phyloP scores from a whole-genome alignment of 805 yeast species.

The Starmerella gropengiesseri region DNA sequence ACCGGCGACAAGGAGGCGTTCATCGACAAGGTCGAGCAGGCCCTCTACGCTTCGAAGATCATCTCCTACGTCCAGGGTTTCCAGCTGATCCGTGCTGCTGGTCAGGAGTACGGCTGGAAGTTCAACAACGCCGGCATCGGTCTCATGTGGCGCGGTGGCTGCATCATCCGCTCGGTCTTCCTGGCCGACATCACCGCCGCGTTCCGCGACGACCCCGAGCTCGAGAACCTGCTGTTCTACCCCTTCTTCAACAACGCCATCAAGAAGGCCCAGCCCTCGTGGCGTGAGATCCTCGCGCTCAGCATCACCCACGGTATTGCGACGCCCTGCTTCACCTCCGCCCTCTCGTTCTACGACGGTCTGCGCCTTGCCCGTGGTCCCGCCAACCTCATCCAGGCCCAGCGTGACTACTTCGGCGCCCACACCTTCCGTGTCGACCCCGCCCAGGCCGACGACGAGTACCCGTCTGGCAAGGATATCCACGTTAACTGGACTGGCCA shows the following conservation, averaged over 20 bases:
- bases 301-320: conserved; percentile 85
- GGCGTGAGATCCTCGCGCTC: conserved; percentile 80
- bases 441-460: conserved; percentile 61
- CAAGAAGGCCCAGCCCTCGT: conserved; percentile 83
- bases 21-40: conserved; percentile 92
- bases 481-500: conserved; percentile 99
- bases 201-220: conserved; percentile 82
- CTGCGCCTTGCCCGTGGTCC: conserved; percentile 93
- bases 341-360: conserved; percentile 96
- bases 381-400: conserved; percentile 97
- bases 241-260: conserved; percentile 89
- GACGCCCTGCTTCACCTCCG: conserved; percentile 95
- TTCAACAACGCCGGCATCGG: conserved; percentile 97
- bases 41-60: conserved; percentile 94
- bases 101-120: conserved; percentile 92
- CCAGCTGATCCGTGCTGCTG: conserved; percentile 98
- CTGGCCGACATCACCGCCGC: conserved; percentile 95
- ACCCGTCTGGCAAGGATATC: conserved; percentile 72
- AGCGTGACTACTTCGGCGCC: conserved; percentile 99
- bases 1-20: conserved; percentile 70
- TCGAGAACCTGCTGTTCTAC: conserved; percentile 92
- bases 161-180: conserved; percentile 98
- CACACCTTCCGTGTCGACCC: conserved; percentile 96
- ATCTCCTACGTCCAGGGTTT: conserved; percentile 98
- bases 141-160: conserved; percentile 99